Conservation (phyloP, 306 rosid genomes). For the Dalbergia oliveri region DNA sequence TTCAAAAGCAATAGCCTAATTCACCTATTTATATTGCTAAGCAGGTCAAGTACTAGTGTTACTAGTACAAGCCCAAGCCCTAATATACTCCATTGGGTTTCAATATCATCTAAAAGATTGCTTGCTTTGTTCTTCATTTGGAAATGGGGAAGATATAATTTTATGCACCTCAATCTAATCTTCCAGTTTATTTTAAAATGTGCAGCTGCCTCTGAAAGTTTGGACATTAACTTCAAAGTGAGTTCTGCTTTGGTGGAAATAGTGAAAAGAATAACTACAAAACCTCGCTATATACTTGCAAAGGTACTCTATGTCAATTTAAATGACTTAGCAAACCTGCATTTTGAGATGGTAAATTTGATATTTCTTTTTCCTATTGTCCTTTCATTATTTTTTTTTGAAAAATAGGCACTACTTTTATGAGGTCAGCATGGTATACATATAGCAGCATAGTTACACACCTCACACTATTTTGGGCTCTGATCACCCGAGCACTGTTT, state of each 20-base stretch:
- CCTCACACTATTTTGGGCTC: not conserved
- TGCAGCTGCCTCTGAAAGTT: constrained; percentile 90
- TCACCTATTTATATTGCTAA: not conserved
- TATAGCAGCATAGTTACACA: not conserved
- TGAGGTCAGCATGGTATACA: not conserved
- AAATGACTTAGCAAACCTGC: constrained; percentile 39
- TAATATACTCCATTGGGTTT: not conserved
- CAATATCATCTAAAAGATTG: constrained; percentile 15
- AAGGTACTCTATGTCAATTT: constrained; percentile 64
- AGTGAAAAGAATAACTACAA: constrained; percentile 68
- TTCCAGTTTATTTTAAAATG: constrained; percentile 42
- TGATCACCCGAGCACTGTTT: constrained; percentile 4
- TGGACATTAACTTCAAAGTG: constrained; percentile 90
- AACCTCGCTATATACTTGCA: constrained; percentile 96
- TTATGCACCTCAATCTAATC: constrained; percentile 39
- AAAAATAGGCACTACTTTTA: constrained; percentile 11
- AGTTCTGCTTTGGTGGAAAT: constrained; percentile 97
- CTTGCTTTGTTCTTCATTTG: constrained; percentile 21
- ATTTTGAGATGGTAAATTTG: constrained; percentile 30
- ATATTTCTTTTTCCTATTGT: constrained; percentile 27
- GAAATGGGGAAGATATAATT: constrained; percentile 8
- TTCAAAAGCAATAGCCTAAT: constrained; percentile 1
- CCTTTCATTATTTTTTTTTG: not conserved
- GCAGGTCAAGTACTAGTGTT: not conserved
- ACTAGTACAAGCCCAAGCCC: not conserved